Evolutionary conservation across 345 rosid species (phyloP), one percentile per base, ranked within the genome.

Genomic region (Rubroshorea leprosula): DNA sequence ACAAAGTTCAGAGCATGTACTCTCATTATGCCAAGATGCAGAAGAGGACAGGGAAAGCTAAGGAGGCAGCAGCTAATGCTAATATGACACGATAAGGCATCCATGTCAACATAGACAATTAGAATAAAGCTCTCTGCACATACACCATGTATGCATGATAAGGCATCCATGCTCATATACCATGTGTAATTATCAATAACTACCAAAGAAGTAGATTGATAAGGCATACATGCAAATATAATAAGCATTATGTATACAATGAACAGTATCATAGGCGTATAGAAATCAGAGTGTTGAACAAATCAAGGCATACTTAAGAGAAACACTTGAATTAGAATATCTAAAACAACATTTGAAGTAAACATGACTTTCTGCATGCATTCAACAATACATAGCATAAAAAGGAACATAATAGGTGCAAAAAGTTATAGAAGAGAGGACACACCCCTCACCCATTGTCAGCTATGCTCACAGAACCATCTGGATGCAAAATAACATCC

Each of bases 401-500:
- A 10, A 5, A 44, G 47, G 1, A n/a, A n/a, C n/a, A 44, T 14
- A 14, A 14, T 44, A n/a, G 17, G 16, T 51, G 11, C 31, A 27
- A 0, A 54, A 65, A 47, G 27, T 38, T 23, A 11, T 22, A 38
- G 43, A 54, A 66, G 20, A 67, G 4, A 43, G 26, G 53, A 18
- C 87, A 72, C 85, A 90, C 99, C 88, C 99, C 99, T 22, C 97
- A 95, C 2, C 99, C 99, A 73, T 94, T 70, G 73, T 94, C 99
- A 65, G 80, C 66, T 54, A 90, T 80, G 75, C 96, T 82, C 44
- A 87, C 97, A 27, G 96, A 87, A 76, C 84, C 83, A 77, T 94
- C 95, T 8, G 77, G 65, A 67, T 74, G 81, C 7, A 94, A 63
- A 71, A 84, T 35, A 29, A 90, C 90, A 39, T 83, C 83, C 50